phyloP scores from a whole-genome alignment of 805 yeast species.

The Kodamaea jinghongensis region DNA sequence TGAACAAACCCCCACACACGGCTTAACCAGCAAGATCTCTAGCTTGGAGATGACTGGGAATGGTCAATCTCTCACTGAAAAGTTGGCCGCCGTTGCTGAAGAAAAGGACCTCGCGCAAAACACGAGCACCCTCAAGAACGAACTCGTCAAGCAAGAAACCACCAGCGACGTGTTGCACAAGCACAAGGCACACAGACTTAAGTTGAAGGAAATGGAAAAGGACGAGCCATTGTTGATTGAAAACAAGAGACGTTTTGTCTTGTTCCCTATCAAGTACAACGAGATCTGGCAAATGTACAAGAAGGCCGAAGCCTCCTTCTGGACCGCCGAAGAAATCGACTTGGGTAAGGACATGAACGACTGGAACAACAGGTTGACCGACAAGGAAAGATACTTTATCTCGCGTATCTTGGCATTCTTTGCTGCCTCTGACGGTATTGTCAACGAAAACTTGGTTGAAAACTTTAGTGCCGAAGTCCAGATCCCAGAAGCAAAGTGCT shows the following conservation, averaged over 20 bases:
- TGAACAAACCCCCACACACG: constrained; percentile 60
- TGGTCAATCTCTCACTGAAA: constrained; percentile 41
- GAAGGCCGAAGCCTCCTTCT: constrained; percentile 98
- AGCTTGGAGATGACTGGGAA: constrained; percentile 33
- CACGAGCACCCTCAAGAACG: constrained; percentile 18
- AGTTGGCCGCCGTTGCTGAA: constrained; percentile 41
- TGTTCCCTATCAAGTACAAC: constrained; percentile 94
- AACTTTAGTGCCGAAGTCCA: constrained; percentile 97
- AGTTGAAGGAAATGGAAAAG: constrained; percentile 70
- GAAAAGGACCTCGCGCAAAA: constrained; percentile 30
- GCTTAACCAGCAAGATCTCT: constrained; percentile 45
- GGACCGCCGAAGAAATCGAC: constrained; percentile 99
- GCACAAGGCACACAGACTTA: constrained; percentile 70
- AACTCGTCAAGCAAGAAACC: constrained; percentile 11
- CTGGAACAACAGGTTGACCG: constrained; percentile 88
- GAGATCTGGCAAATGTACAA: constrained; percentile 99
- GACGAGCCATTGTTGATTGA: constrained; percentile 86
- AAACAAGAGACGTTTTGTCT: constrained; percentile 84
- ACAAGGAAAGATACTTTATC: constrained; percentile 88
- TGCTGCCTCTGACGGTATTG: constrained; percentile 98
- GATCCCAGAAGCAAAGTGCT: constrained; percentile 96
- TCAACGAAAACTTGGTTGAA: constrained; percentile 95
- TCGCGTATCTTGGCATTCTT: constrained; percentile 95
- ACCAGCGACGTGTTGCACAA: constrained; percentile 49
- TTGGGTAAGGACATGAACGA: constrained; percentile 86